phyloP scores from a whole-genome alignment of 768 basidiomycete genomes.

The Mycena maculata region DNA sequence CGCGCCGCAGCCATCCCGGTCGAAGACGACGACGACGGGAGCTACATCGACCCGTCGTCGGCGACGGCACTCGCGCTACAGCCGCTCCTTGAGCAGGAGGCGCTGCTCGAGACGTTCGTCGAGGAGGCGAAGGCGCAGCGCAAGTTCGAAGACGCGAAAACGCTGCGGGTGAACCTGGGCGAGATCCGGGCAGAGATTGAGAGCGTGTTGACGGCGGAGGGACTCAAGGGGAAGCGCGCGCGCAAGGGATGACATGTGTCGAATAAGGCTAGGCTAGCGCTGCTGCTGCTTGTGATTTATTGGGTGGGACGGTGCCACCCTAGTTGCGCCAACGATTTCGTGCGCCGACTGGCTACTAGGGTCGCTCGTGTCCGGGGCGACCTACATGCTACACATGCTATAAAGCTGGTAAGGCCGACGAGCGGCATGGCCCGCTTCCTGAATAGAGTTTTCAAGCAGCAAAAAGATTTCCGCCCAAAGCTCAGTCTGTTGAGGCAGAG shows the following conservation, averaged over 20 bases:
- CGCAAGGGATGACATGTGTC: constrained; percentile 19
- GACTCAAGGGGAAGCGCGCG: constrained; percentile 27
- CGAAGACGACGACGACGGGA: constrained; percentile 34
- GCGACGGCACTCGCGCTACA: constrained; percentile 80
- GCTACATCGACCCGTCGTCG: constrained; percentile 72
- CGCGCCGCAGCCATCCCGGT: constrained; percentile 9
- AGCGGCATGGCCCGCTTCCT: too few species aligned
- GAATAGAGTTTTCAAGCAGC: too few species aligned
- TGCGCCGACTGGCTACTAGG: too few species aligned
- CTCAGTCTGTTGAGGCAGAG: too few species aligned
- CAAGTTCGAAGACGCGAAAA: constrained; percentile 96
- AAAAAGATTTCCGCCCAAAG: too few species aligned
- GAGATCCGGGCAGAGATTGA: constrained; percentile 91
- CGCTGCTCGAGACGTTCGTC: constrained; percentile 88
- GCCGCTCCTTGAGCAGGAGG: constrained; percentile 94
- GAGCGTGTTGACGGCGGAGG: constrained; percentile 58
- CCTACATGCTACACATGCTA: too few species aligned
- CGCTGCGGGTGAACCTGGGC: constrained; percentile 78
- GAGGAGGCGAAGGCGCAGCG: constrained; percentile 90
- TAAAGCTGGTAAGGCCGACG: too few species aligned
- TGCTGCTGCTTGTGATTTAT: constrained; percentile 10
- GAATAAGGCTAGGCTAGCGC: background rate
- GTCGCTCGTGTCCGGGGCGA: too few species aligned
- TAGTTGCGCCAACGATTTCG: background rate
- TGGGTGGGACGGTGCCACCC: background rate